A percentile compares a stretch with the other conserved stretches of the same genome.
These are phyloP conservation scores for Sambucus nigra DNA, from an alignment of 129 eudicot species.

Conservation along the genomic window DNA sequence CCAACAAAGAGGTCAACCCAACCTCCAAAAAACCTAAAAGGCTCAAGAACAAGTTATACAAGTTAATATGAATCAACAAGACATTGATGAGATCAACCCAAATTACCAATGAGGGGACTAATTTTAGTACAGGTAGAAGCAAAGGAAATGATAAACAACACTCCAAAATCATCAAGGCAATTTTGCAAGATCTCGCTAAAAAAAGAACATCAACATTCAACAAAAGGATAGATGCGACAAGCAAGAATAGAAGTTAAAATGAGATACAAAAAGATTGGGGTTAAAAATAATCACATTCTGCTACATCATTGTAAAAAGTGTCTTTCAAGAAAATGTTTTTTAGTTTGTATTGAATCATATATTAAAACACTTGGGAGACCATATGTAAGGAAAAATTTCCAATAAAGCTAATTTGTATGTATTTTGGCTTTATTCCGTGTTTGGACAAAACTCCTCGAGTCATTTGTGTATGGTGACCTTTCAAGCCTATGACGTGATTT, in stretches of 20 bases:
- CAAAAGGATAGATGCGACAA: neutral
- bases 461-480: no score
- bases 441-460: no score
- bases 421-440: no score
- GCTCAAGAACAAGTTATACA: constrained; percentile 9
- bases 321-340: no score
- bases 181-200: neutral
- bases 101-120: neutral
- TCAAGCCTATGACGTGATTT: no score
- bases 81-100: neutral
- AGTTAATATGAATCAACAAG: constrained; percentile 8
- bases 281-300: no score
- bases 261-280: no score
- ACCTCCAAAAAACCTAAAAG: constrained; percentile 73
- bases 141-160: neutral
- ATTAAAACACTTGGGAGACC: no score
- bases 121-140: neutral
- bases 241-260: neutral
- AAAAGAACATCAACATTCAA: neutral
- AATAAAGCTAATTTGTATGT: no score
- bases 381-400: no score
- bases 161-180: neutral
- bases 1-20: constrained; percentile 55
- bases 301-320: no score
- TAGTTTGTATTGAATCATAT: no score